Conservation (phyloP, 768 basidiomycete genomes). For the Rhizopogon rudus region DNA sequence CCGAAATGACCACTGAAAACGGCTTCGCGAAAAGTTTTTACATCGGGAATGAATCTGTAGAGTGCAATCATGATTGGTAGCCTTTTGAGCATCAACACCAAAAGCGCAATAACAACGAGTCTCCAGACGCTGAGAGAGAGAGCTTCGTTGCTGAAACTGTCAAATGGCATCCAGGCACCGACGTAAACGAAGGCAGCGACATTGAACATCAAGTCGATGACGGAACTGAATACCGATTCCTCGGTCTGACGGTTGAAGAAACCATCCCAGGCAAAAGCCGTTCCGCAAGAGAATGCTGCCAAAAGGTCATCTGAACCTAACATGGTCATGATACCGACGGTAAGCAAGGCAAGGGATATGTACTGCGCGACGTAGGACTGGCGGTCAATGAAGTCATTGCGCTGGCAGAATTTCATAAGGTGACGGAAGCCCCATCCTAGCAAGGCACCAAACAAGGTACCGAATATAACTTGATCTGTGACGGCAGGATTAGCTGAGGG, state of each 20-base stretch:
- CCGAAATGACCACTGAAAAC: conserved; percentile 96
- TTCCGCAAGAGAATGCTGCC: conserved; percentile 91
- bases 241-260: conserved; percentile 94
- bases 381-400: conserved; percentile 82
- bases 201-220: conserved; percentile 95
- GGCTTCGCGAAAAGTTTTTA: conserved; percentile 92
- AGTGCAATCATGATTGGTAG: conserved; percentile 80
- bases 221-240: conserved; percentile 91
- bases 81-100: conserved; percentile 77
- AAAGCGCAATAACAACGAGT: conserved; percentile 75
- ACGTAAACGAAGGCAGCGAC: conserved; percentile 93
- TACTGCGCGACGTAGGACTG: conserved; percentile 96
- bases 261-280: conserved; percentile 95
- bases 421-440: conserved; percentile 80
- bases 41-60: conserved; percentile 93
- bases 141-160: conserved; percentile 59
- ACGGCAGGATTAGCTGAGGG: conserved; percentile 4
- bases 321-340: conserved; percentile 79
- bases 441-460: conserved; percentile 65
- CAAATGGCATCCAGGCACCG: conserved; percentile 97
- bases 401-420: conserved; percentile 91
- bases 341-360: conserved; percentile 75
- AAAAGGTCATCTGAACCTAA: conserved; percentile 93
- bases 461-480: conserved; percentile 74
- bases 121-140: conserved; percentile 80